These are phyloP conservation scores for Magnolia officinalis DNA, from an alignment of 164 flowering plant genomes.

Conservation along the genomic window DNA sequence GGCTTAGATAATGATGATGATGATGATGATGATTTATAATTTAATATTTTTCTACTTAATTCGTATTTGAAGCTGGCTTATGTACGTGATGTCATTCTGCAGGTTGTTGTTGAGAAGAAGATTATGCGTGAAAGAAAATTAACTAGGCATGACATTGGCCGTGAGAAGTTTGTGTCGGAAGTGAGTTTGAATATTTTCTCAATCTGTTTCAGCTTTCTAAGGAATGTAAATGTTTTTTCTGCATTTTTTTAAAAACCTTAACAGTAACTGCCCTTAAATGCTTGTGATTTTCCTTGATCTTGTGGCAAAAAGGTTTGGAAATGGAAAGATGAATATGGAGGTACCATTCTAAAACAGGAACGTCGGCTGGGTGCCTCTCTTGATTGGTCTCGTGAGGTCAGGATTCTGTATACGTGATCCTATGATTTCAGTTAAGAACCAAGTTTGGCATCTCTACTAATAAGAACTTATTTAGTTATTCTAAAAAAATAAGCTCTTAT, in stretches of 20 bases:
- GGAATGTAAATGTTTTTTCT: conserved; percentile 1
- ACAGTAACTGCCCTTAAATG: background rate
- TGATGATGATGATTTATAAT: background rate
- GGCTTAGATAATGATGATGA: too few relatives aligned
- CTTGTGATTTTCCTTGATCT: conserved; percentile 7
- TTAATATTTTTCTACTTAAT: background rate
- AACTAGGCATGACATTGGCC: conserved; percentile 90
- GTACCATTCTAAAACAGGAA: conserved; percentile 71
- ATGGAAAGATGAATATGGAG: conserved; percentile 89
- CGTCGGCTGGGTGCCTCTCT: conserved; percentile 91
- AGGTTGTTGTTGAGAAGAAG: conserved; percentile 99
- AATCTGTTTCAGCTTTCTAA: background rate
- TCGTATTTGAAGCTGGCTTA: conserved; percentile 1
- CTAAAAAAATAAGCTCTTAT: too few relatives aligned
- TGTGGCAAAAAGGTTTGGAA: conserved; percentile 74
- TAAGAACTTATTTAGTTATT: background rate
- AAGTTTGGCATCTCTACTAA: background rate
- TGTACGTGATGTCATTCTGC: conserved; percentile 16
- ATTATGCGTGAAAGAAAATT: conserved; percentile 75
- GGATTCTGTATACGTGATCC: background rate
- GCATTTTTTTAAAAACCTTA: background rate
- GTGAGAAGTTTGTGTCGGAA: conserved; percentile 76
- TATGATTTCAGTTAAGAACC: background rate
- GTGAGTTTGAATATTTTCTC: conserved; percentile 39
- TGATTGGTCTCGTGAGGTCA: conserved; percentile 99